A percentile compares a stretch with the other conserved stretches of the same genome.
Evolutionary conservation across 768 basidiomycete species (phyloP).

Genomic region (Kwoniella bestiolae): DNA sequence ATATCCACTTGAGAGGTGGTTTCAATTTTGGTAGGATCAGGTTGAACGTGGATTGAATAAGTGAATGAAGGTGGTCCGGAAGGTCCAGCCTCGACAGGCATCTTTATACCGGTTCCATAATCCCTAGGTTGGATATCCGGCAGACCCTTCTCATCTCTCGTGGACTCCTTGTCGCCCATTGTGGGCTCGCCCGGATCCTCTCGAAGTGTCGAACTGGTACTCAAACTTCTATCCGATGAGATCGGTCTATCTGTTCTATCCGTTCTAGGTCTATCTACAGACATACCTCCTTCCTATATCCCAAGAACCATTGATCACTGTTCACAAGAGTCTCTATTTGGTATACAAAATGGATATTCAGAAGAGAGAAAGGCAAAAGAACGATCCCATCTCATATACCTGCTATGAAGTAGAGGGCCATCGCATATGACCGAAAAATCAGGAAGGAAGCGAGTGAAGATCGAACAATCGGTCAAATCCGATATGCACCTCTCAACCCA

Average conservation of each 20-base stretch:
- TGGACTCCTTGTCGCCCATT: too few species aligned
- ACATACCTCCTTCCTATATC: neutral
- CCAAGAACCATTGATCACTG: too few species aligned
- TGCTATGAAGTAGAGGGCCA: neutral
- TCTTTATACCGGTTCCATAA: neutral
- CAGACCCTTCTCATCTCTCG: neutral
- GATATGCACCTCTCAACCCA: neutral
- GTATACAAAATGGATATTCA: too few species aligned
- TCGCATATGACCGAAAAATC: conserved; percentile 7
- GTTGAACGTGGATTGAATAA: neutral
- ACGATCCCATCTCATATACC: neutral
- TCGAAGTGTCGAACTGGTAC: conserved; percentile 7
- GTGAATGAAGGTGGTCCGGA: neutral
- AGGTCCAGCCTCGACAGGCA: conserved; percentile 8
- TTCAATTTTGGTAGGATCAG: neutral
- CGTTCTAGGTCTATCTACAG: conserved; percentile 1
- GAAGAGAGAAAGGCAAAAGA: too few species aligned
- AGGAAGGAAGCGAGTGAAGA: neutral
- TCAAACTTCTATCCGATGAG: neutral
- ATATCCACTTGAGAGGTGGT: neutral
- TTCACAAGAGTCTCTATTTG: too few species aligned
- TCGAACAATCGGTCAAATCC: conserved; percentile 1
- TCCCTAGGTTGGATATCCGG: neutral
- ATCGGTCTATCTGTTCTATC: too few species aligned
- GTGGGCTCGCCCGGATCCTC: too few species aligned